These are phyloP conservation scores for Geranium rotundifolium DNA, from an alignment of 345 rosid species.

Conservation along the genomic window DNA sequence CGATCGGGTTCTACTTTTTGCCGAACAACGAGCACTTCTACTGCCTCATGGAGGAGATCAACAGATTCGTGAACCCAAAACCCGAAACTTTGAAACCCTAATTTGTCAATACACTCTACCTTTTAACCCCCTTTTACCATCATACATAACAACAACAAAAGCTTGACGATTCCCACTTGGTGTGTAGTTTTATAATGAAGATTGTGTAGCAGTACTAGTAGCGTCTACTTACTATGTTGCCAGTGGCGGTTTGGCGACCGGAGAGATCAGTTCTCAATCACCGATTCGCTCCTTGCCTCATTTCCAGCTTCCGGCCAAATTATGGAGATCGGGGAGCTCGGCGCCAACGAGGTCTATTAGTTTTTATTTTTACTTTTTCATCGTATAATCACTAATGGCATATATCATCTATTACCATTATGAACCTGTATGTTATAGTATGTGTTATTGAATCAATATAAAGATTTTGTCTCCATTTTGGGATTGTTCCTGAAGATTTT, in stretches of 20 bases:
- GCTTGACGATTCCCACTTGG: background rate
- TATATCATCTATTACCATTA: too few relatives aligned
- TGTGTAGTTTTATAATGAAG: background rate
- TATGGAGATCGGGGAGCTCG: too few relatives aligned
- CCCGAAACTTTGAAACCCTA: background rate
- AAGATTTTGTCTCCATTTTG: too few relatives aligned
- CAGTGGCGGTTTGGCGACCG: background rate
- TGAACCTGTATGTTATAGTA: too few relatives aligned
- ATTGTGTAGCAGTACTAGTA: background rate
- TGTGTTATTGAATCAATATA: too few relatives aligned
- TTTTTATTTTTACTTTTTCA: too few relatives aligned
- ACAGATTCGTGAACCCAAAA: constrained; percentile 10
- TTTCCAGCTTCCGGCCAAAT: background rate
- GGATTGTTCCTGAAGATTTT: too few relatives aligned
- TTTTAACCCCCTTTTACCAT: background rate
- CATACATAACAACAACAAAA: background rate
- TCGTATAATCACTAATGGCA: too few relatives aligned
- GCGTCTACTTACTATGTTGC: background rate
- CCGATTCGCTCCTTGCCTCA: background rate
- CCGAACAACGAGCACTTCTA: constrained; percentile 21
- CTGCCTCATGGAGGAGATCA: constrained; percentile 22
- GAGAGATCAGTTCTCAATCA: background rate
- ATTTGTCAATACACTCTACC: background rate
- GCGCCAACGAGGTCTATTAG: too few relatives aligned
- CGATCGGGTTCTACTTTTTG: constrained; percentile 19